These are phyloP conservation scores for Penicilliopsis zonata DNA, from an alignment of 495 filamentous ascomycete species.

Conservation along the genomic window DNA sequence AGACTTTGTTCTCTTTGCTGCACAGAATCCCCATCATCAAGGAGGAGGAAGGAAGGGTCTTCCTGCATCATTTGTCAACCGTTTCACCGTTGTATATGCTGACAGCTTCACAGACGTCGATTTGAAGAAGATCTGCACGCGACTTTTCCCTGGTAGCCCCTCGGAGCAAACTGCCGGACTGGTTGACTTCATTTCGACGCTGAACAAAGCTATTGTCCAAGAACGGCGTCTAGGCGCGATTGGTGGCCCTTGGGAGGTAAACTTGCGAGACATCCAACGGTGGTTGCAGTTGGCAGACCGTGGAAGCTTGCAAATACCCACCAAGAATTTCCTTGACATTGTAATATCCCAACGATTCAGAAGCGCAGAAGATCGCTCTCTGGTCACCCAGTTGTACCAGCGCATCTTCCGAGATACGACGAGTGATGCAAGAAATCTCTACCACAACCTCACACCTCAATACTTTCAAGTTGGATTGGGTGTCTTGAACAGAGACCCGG, in stretches of 20 bases:
- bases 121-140: slow-evolving; percentile 66
- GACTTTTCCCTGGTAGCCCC: slow-evolving; percentile 55
- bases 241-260: slow-evolving; percentile 95
- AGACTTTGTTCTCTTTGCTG: slow-evolving; percentile 84
- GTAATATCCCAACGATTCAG: slow-evolving; percentile 85
- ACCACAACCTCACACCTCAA: slow-evolving; percentile 55
- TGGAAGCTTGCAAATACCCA: slow-evolving; percentile 37
- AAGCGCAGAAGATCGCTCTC: slow-evolving; percentile 47
- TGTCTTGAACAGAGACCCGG: slow-evolving; percentile 44
- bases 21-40: slow-evolving; percentile 96
- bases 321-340: slow-evolving; percentile 63
- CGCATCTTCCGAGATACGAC: slow-evolving; percentile 32
- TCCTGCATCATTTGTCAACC: slow-evolving; percentile 91
- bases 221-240: slow-evolving; percentile 57
- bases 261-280: slow-evolving; percentile 80
- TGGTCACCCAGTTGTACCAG: slow-evolving; percentile 53
- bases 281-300: slow-evolving; percentile 66
- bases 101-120: slow-evolving; percentile 77
- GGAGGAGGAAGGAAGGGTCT: slow-evolving; percentile 93
- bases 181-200: slow-evolving; percentile 66
- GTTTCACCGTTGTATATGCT: slow-evolving; percentile 95
- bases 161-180: slow-evolving; percentile 43
- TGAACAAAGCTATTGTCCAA: slow-evolving; percentile 59
- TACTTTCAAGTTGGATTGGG: slow-evolving; percentile 73
- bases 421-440: slow-evolving; percentile 30